A percentile compares a stretch with the other conserved stretches of the same genome.
Evolutionary conservation across 2,329 filamentous ascomycete genomes (phyloP).

Genomic region (Epichloe bromicola): DNA sequence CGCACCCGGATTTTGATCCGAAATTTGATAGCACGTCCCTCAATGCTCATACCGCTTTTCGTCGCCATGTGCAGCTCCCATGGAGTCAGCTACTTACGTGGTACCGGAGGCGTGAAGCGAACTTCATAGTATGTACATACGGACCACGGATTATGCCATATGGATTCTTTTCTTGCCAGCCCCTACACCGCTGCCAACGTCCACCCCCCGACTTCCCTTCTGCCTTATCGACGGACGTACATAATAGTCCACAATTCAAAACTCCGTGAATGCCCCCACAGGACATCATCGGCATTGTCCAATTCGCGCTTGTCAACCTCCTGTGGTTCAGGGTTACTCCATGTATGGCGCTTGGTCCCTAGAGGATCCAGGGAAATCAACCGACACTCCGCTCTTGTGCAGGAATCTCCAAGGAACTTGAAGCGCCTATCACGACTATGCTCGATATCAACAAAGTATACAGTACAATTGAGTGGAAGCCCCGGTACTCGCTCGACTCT

Average conservation of each 20-base stretch:
- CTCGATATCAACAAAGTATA: background rate
- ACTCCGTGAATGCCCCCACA: background rate
- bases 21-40: background rate
- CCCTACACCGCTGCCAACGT: background rate
- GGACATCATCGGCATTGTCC: background rate
- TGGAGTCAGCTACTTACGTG: background rate
- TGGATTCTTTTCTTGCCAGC: background rate
- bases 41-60: background rate
- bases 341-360: background rate
- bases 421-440: background rate
- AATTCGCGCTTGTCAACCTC: background rate
- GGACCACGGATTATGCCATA: no score
- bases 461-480: no score
- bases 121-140: no score
- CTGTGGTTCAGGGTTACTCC: background rate
- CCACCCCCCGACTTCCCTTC: background rate
- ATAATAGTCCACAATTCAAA: conserved; percentile 1
- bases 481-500: background rate
- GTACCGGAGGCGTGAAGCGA: no score
- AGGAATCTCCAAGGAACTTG: background rate
- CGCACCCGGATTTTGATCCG: background rate
- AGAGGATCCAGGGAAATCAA: background rate
- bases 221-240: background rate
- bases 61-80: background rate
- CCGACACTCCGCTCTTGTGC: background rate